Evolutionary conservation across 768 basidiomycete species (phyloP), one percentile per base, ranked within the genome.

Genomic region (Tricholoma saponaceum): DNA sequence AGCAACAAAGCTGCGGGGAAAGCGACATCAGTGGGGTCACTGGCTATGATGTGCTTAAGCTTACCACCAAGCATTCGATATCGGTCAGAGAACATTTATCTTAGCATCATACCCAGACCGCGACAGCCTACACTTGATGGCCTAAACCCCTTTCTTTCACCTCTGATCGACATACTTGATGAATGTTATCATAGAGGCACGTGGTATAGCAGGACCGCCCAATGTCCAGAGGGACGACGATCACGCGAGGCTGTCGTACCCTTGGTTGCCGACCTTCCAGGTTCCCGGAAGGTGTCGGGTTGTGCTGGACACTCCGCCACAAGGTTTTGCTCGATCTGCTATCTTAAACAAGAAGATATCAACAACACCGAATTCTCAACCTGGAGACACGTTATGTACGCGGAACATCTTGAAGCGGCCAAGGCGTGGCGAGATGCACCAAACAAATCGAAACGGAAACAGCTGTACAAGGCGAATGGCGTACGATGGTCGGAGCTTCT

Each of bases 61-160:
- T 64, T 76, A 3, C 76, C 76, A 3, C 55, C 58, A 2, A 41
- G 57, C 9, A n/a, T 72, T 2, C 67, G 68, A 5, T 65, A 70
- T 52, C 58, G 65, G 13, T 25, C 59, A 0, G 72, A 75, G 58
- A 70, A 75, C 50, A 67, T 72, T 44, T 72, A 70, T 52, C 49
- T 75, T 14, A 69, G 66, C 1, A 60, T 75, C 3, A 67, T 76
- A 13, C 74, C 74, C 35, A 72, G 73, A 0, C 76, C 73, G 4
- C 52, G 64, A 9, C 69, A 75, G 51, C 74, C 70, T 0, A 50
- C 61, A 2, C 51, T 64, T 0, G 60, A 66, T 20, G 25, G 54
- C 3, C 57, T 67, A 12, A 68, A 72, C 33, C 61, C 61, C 20
- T 63, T 68, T 39, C 57, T 64, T 25, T 22, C 44, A 7, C 70